Conservation (phyloP, 768 basidiomycete genomes). For the Tricholoma hemisulphureum region DNA sequence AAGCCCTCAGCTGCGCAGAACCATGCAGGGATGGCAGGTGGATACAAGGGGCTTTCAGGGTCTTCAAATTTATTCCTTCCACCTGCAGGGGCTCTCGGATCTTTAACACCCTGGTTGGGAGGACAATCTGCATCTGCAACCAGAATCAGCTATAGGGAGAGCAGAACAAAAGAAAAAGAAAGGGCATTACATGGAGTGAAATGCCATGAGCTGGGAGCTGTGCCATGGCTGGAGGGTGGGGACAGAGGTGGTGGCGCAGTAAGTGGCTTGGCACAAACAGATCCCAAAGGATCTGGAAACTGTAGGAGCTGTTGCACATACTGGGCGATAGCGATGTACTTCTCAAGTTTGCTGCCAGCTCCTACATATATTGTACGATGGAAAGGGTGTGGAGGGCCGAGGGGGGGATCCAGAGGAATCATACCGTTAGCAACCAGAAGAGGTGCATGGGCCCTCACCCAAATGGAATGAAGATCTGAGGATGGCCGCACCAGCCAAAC, state of each 20-base stretch:
- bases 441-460: background rate
- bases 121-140: background rate
- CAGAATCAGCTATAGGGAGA: background rate
- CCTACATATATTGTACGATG: background rate
- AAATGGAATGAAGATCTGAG: background rate
- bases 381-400: background rate
- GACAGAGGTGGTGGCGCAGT: background rate
- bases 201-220: background rate
- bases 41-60: background rate
- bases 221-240: background rate
- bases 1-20: background rate
- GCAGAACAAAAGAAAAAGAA: background rate
- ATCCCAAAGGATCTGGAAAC: background rate
- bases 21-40: constrained; percentile 9
- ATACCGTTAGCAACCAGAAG: background rate
- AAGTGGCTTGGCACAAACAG: background rate
- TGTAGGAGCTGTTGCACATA: background rate
- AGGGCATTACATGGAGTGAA: constrained; percentile 4
- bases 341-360: background rate
- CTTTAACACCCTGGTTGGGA: background rate
- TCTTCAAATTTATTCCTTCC: constrained; percentile 12
- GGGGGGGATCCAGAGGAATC: background rate
- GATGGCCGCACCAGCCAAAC: constrained; percentile 4
- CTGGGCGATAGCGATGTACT: background rate
- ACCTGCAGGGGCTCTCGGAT: background rate